phyloP scores from a whole-genome alignment of 352 stramenopile genomes.

The Phytophthora quininea region DNA sequence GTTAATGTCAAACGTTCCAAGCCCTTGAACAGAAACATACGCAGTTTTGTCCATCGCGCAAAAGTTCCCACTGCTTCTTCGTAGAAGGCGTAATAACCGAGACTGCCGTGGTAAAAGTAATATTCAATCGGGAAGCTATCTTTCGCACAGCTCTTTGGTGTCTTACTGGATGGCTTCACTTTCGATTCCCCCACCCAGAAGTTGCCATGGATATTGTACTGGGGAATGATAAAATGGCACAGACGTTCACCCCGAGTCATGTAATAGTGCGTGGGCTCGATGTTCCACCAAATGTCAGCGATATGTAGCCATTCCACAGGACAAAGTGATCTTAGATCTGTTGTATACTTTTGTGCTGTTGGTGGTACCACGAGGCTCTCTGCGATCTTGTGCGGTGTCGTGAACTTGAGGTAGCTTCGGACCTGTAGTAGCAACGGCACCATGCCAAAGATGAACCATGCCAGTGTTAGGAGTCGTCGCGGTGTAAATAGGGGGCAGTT shows the following conservation, averaged over 20 bases:
- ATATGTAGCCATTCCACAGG: conserved; percentile 10
- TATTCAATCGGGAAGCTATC: conserved; percentile 1
- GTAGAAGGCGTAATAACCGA: conserved; percentile 19
- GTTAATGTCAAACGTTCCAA: conserved; percentile 20
- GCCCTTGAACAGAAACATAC: neutral
- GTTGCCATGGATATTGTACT: conserved; percentile 17
- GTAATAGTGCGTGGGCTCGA: conserved; percentile 15
- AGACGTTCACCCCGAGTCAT: neutral
- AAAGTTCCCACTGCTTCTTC: conserved; percentile 10
- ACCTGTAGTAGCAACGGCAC: conserved; percentile 23
- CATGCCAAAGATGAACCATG: conserved; percentile 17
- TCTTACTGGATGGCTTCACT: neutral
- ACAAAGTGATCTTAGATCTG: neutral
- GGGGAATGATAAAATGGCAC: conserved; percentile 15
- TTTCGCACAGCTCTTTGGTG: conserved; percentile 3
- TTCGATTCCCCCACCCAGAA: conserved; percentile 5
- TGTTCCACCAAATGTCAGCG: conserved; percentile 10
- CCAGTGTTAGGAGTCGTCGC: conserved; percentile 2
- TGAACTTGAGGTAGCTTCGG: conserved; percentile 29
- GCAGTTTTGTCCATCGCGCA: neutral
- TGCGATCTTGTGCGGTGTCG: conserved; percentile 24
- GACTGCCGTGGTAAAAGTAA: conserved; percentile 16
- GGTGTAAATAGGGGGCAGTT: neutral
- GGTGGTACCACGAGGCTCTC: neutral
- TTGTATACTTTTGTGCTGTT: neutral